Evolutionary conservation across 2,329 filamentous ascomycete species (phyloP).

Genomic region (Alternaria ventricosa): DNA sequence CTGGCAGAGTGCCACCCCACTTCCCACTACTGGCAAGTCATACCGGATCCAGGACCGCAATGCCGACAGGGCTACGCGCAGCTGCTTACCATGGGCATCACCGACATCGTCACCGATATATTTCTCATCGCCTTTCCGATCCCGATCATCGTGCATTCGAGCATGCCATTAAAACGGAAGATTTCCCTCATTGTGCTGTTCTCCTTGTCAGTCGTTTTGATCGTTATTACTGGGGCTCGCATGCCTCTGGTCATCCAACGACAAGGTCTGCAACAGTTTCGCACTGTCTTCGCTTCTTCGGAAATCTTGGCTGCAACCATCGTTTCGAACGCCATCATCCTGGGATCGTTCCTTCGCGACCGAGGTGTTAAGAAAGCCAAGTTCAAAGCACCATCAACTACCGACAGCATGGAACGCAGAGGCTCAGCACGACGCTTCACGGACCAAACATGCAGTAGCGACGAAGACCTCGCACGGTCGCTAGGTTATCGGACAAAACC

Average conservation of each 20-base stretch:
- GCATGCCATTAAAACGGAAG: constrained; percentile 79
- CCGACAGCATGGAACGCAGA: constrained; percentile 62
- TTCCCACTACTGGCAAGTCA: constrained; percentile 63
- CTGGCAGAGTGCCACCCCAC: constrained; percentile 78
- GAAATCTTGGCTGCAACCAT: constrained; percentile 89
- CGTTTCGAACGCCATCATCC: constrained; percentile 85
- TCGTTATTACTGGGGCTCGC: constrained; percentile 80
- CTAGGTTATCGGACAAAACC: constrained; percentile 72
- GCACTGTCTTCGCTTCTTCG: constrained; percentile 85
- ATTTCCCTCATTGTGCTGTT: constrained; percentile 81
- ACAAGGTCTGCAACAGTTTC: constrained; percentile 80
- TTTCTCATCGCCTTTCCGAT: constrained; percentile 88
- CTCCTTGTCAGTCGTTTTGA: constrained; percentile 79
- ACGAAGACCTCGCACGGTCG: constrained; percentile 85
- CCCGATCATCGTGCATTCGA: constrained; percentile 80
- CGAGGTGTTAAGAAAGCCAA: constrained; percentile 85
- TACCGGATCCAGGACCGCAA: constrained; percentile 78
- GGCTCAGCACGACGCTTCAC: constrained; percentile 68
- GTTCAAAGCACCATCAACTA: constrained; percentile 67
- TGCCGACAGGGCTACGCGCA: constrained; percentile 90
- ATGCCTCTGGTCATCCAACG: constrained; percentile 77
- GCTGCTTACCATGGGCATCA: constrained; percentile 85
- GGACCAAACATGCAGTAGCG: constrained; percentile 79
- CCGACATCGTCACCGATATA: constrained; percentile 87
- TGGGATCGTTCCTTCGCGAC: constrained; percentile 92